Conservation (phyloP, 2,329 filamentous ascomycete genomes). For the Cadophora gregata region DNA sequence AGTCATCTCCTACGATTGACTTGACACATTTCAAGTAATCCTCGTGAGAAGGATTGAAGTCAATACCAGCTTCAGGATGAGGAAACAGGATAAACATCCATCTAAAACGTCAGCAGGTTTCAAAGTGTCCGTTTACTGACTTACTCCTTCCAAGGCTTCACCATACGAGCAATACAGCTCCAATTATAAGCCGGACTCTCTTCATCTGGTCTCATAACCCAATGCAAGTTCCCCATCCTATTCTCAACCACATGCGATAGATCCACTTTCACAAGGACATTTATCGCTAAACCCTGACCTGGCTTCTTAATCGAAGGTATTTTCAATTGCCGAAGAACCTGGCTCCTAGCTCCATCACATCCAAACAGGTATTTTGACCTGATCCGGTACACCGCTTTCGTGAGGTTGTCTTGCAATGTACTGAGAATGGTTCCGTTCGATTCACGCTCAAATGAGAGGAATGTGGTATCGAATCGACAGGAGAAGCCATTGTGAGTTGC, state of each 20-base stretch:
- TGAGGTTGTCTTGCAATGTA: conserved; percentile 48
- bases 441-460: conserved; percentile 44
- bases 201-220: conserved; percentile 60
- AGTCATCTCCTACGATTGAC: conserved; percentile 61
- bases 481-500: conserved; percentile 50
- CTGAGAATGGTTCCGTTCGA: conserved; percentile 37
- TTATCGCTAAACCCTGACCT: conserved; percentile 55
- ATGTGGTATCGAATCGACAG: conserved; percentile 51
- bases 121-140: not conserved
- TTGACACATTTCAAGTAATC: conserved; percentile 54
- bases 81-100: conserved; percentile 65
- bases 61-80: conserved; percentile 46
- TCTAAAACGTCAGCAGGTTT: conserved; percentile 29
- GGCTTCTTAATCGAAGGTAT: conserved; percentile 53
- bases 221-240: conserved; percentile 64
- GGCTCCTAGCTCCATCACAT: conserved; percentile 58
- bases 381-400: conserved; percentile 50
- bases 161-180: conserved; percentile 60
- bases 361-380: conserved; percentile 63
- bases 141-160: conserved; percentile 64
- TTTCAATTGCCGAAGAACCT: conserved; percentile 52
- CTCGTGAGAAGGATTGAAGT: conserved; percentile 51
- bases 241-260: conserved; percentile 55
- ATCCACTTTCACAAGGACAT: conserved; percentile 57
- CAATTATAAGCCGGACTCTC: conserved; percentile 59